Evolutionary conservation across 2,329 filamentous ascomycete species (phyloP).

Genomic region (Colletotrichum sp.): DNA sequence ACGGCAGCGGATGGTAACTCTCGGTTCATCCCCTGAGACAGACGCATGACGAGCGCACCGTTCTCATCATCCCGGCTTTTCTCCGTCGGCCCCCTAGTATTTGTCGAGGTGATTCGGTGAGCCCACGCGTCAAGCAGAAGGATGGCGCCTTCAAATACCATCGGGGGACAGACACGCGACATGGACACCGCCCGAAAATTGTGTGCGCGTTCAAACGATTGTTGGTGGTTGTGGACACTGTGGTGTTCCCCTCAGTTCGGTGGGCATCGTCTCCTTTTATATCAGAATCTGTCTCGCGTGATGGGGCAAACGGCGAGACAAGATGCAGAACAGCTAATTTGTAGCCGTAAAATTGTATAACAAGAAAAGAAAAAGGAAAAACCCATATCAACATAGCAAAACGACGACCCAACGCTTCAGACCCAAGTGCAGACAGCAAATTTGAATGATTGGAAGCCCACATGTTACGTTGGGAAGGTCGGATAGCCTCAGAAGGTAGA

Average conservation of each 20-base stretch:
- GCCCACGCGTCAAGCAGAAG: background rate
- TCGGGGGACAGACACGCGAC: background rate
- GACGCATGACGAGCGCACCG: background rate
- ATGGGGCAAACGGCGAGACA: background rate
- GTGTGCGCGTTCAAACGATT: background rate
- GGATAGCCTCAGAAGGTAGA: background rate
- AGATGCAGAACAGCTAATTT: background rate
- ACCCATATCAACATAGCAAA: background rate
- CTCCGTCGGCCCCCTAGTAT: background rate
- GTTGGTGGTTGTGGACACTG: background rate
- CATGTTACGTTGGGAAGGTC: background rate
- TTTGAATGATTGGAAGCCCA: background rate
- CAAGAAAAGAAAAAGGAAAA: background rate
- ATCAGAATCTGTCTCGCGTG: background rate
- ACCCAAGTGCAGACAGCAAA: background rate
- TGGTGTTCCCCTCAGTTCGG: background rate
- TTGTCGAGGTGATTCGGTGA: background rate
- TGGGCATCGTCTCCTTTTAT: background rate
- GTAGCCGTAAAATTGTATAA: background rate
- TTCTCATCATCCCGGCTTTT: background rate
- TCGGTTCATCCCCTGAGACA: background rate
- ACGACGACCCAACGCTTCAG: background rate
- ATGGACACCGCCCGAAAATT: background rate
- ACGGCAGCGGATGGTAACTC: background rate
- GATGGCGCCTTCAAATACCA: background rate